Evolutionary conservation across 2,329 filamentous ascomycete species (phyloP), one percentile per base, ranked within the genome.

Genomic region (Zopfia rhizophila): DNA sequence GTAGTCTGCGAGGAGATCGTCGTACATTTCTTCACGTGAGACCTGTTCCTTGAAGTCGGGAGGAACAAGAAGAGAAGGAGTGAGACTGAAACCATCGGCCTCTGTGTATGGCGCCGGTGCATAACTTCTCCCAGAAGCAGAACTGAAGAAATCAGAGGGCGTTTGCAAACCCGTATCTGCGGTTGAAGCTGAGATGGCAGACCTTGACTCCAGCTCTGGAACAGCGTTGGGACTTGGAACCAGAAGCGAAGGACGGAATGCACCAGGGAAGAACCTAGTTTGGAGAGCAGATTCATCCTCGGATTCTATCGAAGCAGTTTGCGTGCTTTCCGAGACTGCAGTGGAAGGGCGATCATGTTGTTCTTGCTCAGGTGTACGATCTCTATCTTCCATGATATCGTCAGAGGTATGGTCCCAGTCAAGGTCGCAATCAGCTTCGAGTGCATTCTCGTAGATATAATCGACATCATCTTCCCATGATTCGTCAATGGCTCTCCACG

Each of bases 381-480:
- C 72, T 39, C 73, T 65, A 38, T 75, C 72, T 21, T 33, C 70
- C 63, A 38, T 51, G 59, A 38, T 61, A n/a, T 63, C 56, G 18
- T 55, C 56, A 7, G 60, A 70, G 17, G 52, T 51, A 27, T 60
- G 71, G 44, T 78, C 73, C 82, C 82, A 85, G 47, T 85, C 80
- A 45, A 83, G 84, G 51, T 86, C 76, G 53, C 80, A 84, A 39
- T 81, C 79, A 2, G 82, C 82, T 63, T 85, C 83, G 5, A 82
- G 78, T 18, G 80, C 81, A 59, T 83, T 78, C 49, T 84, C 79
- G 55, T 85, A 85, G 57, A 81, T 83, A 57, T 81, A 85, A 53
- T 85, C 82, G 44, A 86, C 81, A 48, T 84, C 82, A 27, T 83
- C 82, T 56, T 86, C 82, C 83, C 83, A 86, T 1, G 78, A 79